Evolutionary conservation across 768 basidiomycete species (phyloP), one percentile per base, ranked within the genome.

Genomic region (Xerocomellus dryophilus): DNA sequence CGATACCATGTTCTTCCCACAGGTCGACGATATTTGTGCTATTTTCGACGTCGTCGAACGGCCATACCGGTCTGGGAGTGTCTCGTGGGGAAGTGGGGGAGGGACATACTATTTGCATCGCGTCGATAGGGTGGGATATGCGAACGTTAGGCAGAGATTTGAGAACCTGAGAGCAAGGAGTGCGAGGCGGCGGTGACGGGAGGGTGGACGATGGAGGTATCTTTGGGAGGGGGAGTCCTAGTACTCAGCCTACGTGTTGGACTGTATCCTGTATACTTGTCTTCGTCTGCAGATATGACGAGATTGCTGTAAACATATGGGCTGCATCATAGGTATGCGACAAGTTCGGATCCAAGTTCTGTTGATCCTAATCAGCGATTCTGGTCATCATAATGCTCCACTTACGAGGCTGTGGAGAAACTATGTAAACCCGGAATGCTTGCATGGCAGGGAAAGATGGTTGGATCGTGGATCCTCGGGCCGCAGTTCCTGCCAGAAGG

Each of bases 1-100:
- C 34, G 40, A 21, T 41, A 36, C 12, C 31, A 18, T 31, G 41
- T 10, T n/a, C 32, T 31, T 17, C 49, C 51, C 32, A 5, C 59
- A 89, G 86, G 79, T 86, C 40, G 83, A 88, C 65, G 88, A 90
- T 56, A 89, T 93, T 47, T 83, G 83, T 53, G 82, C 88, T 9
- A 93, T 94, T 52, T 88, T 95, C 66, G 83, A 88, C 47, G 86
- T 90, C 8, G 80, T 79, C 34, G 85, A 87, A 66, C 76, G 77
- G 25, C 72, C 76, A 12, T 93, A 89, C 65, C 78, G 78, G 51
- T 81, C 84, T 4, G 90, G 88, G 18, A 81, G 83, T 51, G 90
- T 93, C 34, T 92, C 90, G 5, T 93, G 91, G 91, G 88, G 83
- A 12, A 82, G 81, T 53, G 78, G 75, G 35, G 81, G 82, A 1